Evolutionary conservation across 306 rosid genomes (phyloP), one percentile per base, ranked within the genome.

Genomic region (Glycine tomentella): DNA sequence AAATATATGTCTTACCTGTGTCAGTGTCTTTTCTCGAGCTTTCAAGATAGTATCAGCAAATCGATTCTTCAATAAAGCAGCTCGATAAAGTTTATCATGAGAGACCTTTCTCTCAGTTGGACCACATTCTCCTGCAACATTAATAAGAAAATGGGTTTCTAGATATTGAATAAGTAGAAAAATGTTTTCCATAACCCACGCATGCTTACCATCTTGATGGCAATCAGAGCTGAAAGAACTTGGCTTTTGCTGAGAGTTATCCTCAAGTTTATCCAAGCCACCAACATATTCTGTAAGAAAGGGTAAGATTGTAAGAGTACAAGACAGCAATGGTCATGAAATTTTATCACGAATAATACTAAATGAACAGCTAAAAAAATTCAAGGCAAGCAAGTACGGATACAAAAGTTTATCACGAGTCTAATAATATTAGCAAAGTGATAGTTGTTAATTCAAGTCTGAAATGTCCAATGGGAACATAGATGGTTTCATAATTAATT

Each of bases 1-100:
- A 78, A 81, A 74, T 49, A 65, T 64, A 64, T 13, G 72, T 13
- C 42, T 69, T 50, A 93, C 98, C 88, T 93, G 93, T 33, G 83
- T 4, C 68, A 86, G 82, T 5, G 97, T 91, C 86, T 91, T 93
- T 78, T 87, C 97, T 72, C 84, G 84, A 74, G 97, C 97, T 67
- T 90, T 90, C 84, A 93, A 79, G 80, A 93, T 93, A 75, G 97
- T 93, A 84, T 91, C 97, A 70, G 84, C 91, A 88, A 91, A 93
- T 72, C 92, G 90, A 51, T 66, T 86, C 88, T 90, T 93, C 76
- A 91, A 57, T 46, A 91, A 3, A 53, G 97, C 94, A 79, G 86
- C 94, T 63, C 97, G 86, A 83, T 85, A 84, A 51, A 75, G 96
- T 88, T 87, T 87, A 67, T 78, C 87, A 48, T 92, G 92, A 56